Base-by-base conservation (phyloP, 2,329 filamentous ascomycete species). In the Fusarium sulawesiense region DNA sequence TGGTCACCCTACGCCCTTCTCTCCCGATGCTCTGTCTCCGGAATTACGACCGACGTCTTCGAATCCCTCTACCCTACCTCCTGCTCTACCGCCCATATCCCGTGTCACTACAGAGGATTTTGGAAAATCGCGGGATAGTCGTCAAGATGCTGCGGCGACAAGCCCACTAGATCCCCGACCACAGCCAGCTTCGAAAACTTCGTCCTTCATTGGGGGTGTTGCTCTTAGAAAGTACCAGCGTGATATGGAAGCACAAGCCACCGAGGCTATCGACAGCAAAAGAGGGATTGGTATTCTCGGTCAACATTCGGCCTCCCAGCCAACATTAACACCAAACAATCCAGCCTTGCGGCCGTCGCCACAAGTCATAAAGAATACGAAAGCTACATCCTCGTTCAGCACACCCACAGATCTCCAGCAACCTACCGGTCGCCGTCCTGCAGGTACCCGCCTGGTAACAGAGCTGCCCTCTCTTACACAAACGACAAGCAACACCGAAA, bases 171-270 rank as follows among this genome's bases (percentile, higher is more conserved):
- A 76, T 21, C 42, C 60, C 44, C 74, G 73, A 30, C 65, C 70
- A 49, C 74, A 71, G 46, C 78, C 70, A 54, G 62, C 71, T 74
- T 75, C 71, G 45, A 77, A 78, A 54, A 75, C 78, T 32, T 76
- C 82, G 2, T 80, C 84, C 14, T 89, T 89, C 71, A 84, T 89
- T 51, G 87, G 87, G 18, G 87, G 87, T 4, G 76, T 87, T 14
- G 85, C 86, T 6, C 76, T 88, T 61, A 79, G 81, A 67, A 87
- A 88, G 48, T 84, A 85, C 47, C 83, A 83, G 21, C 81, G 82
- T 45, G 82, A 81, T 18, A 65, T 77, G 40, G 72, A 76, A 42
- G 69, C 72, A 25, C 76, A 75, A 55, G 62, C 66, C 53, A 60
- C 55, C 20, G 74, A 76, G 23, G 51, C 44, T 27, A 60, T 40